phyloP scores from a whole-genome alignment of 1,284 basidiomycete species.

The Kalmanozyma brasiliensis region DNA sequence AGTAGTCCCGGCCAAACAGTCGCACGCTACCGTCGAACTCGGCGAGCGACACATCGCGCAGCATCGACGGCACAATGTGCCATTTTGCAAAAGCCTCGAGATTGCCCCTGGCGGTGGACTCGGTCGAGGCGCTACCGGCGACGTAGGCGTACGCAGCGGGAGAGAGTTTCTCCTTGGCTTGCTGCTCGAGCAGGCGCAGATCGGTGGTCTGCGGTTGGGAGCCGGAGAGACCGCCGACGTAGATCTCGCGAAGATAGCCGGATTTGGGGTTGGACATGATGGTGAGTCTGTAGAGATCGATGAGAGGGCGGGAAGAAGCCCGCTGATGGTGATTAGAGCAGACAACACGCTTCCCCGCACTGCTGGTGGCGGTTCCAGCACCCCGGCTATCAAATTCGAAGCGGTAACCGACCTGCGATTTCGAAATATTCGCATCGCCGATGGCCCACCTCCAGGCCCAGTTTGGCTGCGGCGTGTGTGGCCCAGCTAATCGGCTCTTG shows the following conservation, averaged over 20 bases:
- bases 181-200: constrained; percentile 40
- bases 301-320: no score
- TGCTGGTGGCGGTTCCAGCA: no score
- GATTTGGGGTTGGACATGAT: constrained; percentile 14
- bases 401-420: no score
- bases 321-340: no score
- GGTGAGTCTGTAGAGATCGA: background rate
- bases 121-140: constrained; percentile 55
- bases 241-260: constrained; percentile 55
- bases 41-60: constrained; percentile 35
- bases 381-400: no score
- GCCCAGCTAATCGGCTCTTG: no score
- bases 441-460: no score
- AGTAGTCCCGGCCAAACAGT: constrained; percentile 50
- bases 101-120: constrained; percentile 48
- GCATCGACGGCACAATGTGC: constrained; percentile 58
- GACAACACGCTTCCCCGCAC: no score
- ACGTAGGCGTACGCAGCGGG: constrained; percentile 58
- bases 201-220: constrained; percentile 43
- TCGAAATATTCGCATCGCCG: no score
- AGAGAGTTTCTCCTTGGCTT: constrained; percentile 42
- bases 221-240: constrained; percentile 47
- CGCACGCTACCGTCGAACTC: constrained; percentile 39
- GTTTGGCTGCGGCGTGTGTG: no score
- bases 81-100: constrained; percentile 44